Evolutionary conservation across 768 basidiomycete species (phyloP), one percentile per base, ranked within the genome.

Genomic region (Paxillus ammoniavirescens): DNA sequence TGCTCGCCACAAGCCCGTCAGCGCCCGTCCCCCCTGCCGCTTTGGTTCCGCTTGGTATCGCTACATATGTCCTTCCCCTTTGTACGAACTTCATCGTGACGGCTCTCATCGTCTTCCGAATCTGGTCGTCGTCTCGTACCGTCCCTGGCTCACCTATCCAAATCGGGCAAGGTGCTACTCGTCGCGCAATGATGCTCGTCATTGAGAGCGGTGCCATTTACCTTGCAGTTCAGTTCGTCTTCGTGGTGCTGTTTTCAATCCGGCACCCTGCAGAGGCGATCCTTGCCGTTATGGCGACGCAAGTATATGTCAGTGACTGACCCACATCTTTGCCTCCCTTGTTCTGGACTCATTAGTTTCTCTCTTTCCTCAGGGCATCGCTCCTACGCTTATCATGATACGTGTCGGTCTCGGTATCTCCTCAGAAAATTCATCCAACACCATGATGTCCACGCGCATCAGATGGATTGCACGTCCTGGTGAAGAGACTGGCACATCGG

Each of bases 51-150:
- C 59, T 77, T 5, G 69, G 68, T 23, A 66, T 69, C 14, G 74
- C 75, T 0, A 65, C 55, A 13, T 77, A 73, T 37, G 17, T 55
- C 23, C 69, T 79, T 35, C 74, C 77, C 4, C 68, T 79, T 35
- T 68, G 66, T 48, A 71, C 75, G 6, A 79, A 79, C 52, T 47
- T 74, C 58, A 50, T 78, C 23, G 67, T 77, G 33, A 78, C 77
- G 6, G 43, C 49, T 12, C 71, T 79, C 62, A 78, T 78, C 43
- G 69, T 71, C 17, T 63, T 49, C 36, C 74, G 73, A 31, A 73
- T 79, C 28, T 77, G 71, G 73, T 51, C 57, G 37, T 54, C 59
- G 41, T 64, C 63, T 6, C 61, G 61, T 40, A 1, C 49, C 12
- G 43, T 53, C n/a, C 47, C 48, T 8, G 46, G 56, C 21, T 47